These are phyloP conservation scores for Globisporangium lucens DNA, from an alignment of 352 stramenopile species.

Conservation along the genomic window DNA sequence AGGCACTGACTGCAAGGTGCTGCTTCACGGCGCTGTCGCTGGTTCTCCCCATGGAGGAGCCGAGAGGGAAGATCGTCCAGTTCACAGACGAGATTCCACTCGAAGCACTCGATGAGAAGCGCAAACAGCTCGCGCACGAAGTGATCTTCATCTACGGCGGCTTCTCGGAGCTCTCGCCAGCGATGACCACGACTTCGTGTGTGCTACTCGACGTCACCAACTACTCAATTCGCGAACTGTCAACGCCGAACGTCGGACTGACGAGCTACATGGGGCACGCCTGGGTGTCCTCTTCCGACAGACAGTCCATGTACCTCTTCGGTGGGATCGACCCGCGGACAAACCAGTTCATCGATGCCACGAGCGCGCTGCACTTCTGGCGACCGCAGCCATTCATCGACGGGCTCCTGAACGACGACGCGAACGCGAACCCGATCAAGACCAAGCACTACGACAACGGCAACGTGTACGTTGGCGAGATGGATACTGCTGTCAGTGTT, in stretches of 20 bases:
- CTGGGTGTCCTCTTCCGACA: conserved; percentile 26
- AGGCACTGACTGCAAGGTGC: conserved; percentile 27
- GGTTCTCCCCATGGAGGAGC: conserved; percentile 28
- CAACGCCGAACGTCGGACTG: conserved; percentile 30
- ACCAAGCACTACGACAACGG: conserved; percentile 53
- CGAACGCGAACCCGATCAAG: conserved; percentile 33
- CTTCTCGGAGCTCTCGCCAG: conserved; percentile 32
- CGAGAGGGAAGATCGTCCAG: conserved; percentile 17
- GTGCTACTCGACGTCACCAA: conserved; percentile 39
- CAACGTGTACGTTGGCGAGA: conserved; percentile 70
- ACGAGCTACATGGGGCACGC: conserved; percentile 51
- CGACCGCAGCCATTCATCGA: conserved; percentile 35
- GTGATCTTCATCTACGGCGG: conserved; percentile 58
- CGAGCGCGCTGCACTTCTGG: conserved; percentile 61
- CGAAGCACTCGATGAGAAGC: conserved; percentile 17
- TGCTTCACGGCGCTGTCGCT: conserved; percentile 31
- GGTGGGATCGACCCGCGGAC: conserved; percentile 33
- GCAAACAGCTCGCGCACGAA: conserved; percentile 7
- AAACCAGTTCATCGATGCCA: conserved; percentile 34
- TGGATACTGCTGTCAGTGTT: conserved; percentile 20
- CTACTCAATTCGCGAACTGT: conserved; percentile 26
- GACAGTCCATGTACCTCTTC: conserved; percentile 57
- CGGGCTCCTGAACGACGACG: conserved; percentile 24
- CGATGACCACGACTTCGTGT: conserved; percentile 26
- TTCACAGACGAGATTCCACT: conserved; percentile 18